phyloP scores from a whole-genome alignment of 177 flowering plant genomes.

The Vitis hybrid region DNA sequence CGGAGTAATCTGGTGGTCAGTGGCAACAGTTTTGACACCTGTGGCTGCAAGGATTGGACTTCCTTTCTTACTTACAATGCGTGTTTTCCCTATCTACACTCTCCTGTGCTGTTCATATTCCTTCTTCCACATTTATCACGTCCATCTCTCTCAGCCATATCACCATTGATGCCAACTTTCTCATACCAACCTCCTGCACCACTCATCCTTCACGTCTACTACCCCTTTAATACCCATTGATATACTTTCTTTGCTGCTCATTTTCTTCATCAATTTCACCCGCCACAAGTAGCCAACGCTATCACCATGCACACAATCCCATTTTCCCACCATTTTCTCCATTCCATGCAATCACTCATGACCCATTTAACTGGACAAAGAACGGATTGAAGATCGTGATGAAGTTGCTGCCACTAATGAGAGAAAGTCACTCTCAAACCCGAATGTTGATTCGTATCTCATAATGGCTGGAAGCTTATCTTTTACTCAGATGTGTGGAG shows the following conservation, averaged over 20 bases:
- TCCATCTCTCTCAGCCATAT: no score
- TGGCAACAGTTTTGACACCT: constrained; percentile 92
- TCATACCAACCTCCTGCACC: background rate
- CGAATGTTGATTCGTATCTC: constrained; percentile 68
- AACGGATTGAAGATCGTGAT: constrained; percentile 73
- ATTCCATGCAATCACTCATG: no score
- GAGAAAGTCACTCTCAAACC: constrained; percentile 37
- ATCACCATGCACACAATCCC: no score
- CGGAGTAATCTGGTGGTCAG: constrained; percentile 98
- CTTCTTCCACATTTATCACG: no score
- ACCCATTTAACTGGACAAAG: constrained; percentile 37
- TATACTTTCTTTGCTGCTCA: no score
- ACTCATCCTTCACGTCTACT: no score
- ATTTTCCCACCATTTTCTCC: no score
- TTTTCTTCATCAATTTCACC: no score
- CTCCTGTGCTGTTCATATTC: no score
- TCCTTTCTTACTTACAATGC: constrained; percentile 82
- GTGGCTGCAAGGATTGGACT: constrained; percentile 90
- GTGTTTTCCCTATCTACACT: constrained; percentile 45
- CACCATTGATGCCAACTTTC: no score
- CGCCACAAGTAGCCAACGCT: no score
- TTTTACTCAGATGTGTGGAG: constrained; percentile 34
- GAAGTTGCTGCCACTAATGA: constrained; percentile 75
- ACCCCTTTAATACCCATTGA: no score
- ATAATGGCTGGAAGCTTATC: constrained; percentile 63